A percentile compares a stretch with the other conserved stretches of the same genome.
Evolutionary conservation across 805 yeast genomes (phyloP).

Genomic region (Candida mattraensis): DNA sequence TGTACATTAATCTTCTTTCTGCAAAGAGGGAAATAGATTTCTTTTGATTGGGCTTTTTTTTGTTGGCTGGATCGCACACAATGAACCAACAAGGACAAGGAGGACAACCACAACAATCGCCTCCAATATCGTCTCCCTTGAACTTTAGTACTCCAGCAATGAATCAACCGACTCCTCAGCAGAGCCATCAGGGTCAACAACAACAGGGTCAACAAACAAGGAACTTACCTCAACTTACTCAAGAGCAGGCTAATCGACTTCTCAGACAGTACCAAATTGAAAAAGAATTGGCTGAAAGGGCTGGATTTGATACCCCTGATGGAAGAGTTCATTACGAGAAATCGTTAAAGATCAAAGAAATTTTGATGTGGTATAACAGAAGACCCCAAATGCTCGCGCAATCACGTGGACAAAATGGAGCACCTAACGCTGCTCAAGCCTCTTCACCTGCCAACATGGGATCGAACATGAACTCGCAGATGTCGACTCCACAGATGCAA

Average conservation of each 20-base stretch:
- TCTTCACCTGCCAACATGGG: conserved; percentile 9
- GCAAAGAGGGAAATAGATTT: too few relatives aligned
- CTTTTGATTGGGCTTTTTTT: too few relatives aligned
- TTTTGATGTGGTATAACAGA: conserved; percentile 46
- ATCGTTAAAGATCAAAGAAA: conserved; percentile 63
- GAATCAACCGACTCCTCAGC: conserved; percentile 26
- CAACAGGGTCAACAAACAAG: conserved; percentile 22
- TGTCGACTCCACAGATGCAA: conserved; percentile 14
- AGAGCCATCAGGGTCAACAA: conserved; percentile 13
- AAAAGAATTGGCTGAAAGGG: conserved; percentile 59
- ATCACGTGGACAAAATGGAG: conserved; percentile 24
- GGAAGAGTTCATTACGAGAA: conserved; percentile 63
- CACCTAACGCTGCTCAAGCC: conserved; percentile 10
- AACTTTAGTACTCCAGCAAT: conserved; percentile 42
- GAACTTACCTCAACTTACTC: conserved; percentile 36
- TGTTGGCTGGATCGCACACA: too few relatives aligned
- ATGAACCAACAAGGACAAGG: conserved; percentile 15
- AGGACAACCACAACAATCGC: conserved; percentile 16
- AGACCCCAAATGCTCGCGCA: conserved; percentile 31
- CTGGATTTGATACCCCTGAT: conserved; percentile 57
- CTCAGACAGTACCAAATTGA: conserved; percentile 59
- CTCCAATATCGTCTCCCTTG: conserved; percentile 29
- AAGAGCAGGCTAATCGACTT: conserved; percentile 56
- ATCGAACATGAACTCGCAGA: conserved; percentile 9
- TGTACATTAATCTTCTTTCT: conserved; percentile 1